A percentile compares a stretch with the other conserved stretches of the same genome.
Evolutionary conservation across 345 rosid species (phyloP).

Genomic region (Eucalyptus sideroxylon): DNA sequence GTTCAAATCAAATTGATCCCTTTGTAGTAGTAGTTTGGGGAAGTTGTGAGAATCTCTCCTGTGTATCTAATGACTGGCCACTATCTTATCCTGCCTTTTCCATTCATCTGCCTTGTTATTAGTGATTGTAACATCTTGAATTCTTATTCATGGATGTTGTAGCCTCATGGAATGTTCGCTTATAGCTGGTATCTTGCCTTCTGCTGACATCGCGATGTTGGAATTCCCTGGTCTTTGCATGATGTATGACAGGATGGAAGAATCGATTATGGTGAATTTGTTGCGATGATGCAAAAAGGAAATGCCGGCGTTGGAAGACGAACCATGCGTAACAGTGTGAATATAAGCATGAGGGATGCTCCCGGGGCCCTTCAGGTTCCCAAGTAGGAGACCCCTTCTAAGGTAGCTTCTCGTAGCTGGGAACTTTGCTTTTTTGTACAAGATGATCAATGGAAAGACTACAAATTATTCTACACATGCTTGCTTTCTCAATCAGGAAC

Average conservation of each 20-base stretch:
- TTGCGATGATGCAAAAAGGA: slow-evolving; percentile 99
- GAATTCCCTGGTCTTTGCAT: not conserved
- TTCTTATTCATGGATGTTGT: not conserved
- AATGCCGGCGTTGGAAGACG: slow-evolving; percentile 93
- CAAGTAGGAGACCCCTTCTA: not conserved
- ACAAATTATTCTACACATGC: not conserved
- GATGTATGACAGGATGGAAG: slow-evolving; percentile 64
- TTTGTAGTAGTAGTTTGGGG: not conserved
- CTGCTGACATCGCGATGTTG: not conserved
- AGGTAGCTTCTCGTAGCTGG: not conserved
- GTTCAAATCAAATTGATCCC: not conserved
- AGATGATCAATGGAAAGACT: not conserved
- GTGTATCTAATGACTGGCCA: not conserved
- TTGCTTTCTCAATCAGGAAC: not conserved
- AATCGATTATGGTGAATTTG: slow-evolving; percentile 95
- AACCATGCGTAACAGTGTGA: slow-evolving; percentile 91
- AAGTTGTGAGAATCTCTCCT: not conserved
- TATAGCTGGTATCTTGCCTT: not conserved
- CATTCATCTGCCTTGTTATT: not conserved
- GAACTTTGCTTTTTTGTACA: not conserved
- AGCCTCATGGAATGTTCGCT: not conserved
- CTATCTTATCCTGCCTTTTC: not conserved
- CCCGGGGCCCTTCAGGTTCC: slow-evolving; percentile 12
- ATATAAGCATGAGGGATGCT: slow-evolving; percentile 89
- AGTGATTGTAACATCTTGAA: not conserved